These are phyloP conservation scores for Aphanomyces euteiches DNA, from an alignment of 352 stramenopile genomes.

Conservation along the genomic window DNA sequence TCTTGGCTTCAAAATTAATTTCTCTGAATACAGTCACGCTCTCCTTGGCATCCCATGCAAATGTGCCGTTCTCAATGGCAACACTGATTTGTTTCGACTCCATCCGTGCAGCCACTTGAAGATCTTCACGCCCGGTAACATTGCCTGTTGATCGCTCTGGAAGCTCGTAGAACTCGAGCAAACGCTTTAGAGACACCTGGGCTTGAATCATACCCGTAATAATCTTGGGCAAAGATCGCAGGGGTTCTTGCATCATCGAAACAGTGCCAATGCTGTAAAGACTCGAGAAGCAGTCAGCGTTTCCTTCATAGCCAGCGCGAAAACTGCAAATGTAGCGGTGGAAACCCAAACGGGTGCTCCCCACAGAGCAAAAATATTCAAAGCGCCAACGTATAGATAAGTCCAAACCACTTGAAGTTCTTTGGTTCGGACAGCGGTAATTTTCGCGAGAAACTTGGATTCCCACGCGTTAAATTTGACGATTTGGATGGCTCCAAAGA, in stretches of 20 bases:
- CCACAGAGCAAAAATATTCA: conserved; percentile 35
- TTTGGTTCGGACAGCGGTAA: conserved; percentile 40
- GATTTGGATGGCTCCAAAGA: conserved; percentile 82
- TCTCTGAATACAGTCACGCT: conserved; percentile 52
- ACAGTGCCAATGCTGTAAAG: conserved; percentile 33
- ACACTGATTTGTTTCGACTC: background rate
- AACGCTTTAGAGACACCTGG: conserved; percentile 69
- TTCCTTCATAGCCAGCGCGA: conserved; percentile 26
- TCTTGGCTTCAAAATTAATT: conserved; percentile 75
- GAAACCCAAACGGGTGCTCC: conserved; percentile 34
- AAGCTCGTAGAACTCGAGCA: conserved; percentile 88
- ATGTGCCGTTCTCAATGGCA: conserved; percentile 4
- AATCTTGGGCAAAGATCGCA: conserved; percentile 50
- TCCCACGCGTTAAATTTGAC: conserved; percentile 96
- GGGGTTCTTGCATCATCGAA: conserved; percentile 35
- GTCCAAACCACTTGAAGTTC: conserved; percentile 25
- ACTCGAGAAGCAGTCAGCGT: conserved; percentile 31
- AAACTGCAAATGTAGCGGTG: conserved; percentile 31
- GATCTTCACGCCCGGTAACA: conserved; percentile 27
- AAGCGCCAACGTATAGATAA: conserved; percentile 30
- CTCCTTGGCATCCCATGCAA: conserved; percentile 16
- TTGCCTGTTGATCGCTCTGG: conserved; percentile 56
- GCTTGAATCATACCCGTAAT: conserved; percentile 76
- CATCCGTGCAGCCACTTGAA: background rate
- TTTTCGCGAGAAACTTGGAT: conserved; percentile 79